phyloP scores from a whole-genome alignment of 2,329 filamentous ascomycete genomes.

The Tolypocladium endophyticum region DNA sequence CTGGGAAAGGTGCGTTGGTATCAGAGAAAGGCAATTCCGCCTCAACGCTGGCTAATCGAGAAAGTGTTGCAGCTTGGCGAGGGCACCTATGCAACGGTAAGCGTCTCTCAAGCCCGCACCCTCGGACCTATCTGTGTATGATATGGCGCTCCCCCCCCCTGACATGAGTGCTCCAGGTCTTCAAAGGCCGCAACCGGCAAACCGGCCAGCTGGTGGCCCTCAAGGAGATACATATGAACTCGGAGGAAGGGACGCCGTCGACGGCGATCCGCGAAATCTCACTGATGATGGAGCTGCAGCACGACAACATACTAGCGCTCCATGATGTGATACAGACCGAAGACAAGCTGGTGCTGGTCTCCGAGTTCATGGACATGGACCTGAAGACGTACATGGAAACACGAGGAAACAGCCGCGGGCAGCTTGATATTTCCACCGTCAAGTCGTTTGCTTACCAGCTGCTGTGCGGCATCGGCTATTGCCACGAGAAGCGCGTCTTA shows the following conservation, averaged over 20 bases:
- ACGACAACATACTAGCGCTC: slow-evolving; percentile 93
- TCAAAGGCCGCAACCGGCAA: slow-evolving; percentile 95
- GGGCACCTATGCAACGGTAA: neutral
- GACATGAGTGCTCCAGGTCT: slow-evolving; percentile 51
- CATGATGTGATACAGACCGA: slow-evolving; percentile 99
- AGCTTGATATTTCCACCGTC: slow-evolving; percentile 80
- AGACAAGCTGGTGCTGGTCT: slow-evolving; percentile 99
- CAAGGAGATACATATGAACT: slow-evolving; percentile 98
- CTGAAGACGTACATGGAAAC: slow-evolving; percentile 98
- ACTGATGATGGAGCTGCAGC: slow-evolving; percentile 98
- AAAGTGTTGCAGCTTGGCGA: neutral
- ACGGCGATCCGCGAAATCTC: slow-evolving; percentile 98
- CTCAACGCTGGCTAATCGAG: neutral
- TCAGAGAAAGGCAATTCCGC: no score
- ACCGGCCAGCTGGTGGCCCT: slow-evolving; percentile 93
- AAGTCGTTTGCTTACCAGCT: slow-evolving; percentile 99
- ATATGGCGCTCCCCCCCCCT: neutral
- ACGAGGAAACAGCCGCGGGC: slow-evolving; percentile 68
- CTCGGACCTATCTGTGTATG: neutral
- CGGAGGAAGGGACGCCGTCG: slow-evolving; percentile 92
- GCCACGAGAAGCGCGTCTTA: slow-evolving; percentile 91
- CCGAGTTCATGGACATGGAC: slow-evolving; percentile 98
- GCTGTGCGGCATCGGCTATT: slow-evolving; percentile 90
- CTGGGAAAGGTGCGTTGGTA: neutral
- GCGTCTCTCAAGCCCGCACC: neutral